Percentiles rank a stretch among this genome's conserved stretches.
Evolutionary conservation across 2,329 filamentous ascomycete species (phyloP).

Genomic region (Aspergillus pseudotamarii): DNA sequence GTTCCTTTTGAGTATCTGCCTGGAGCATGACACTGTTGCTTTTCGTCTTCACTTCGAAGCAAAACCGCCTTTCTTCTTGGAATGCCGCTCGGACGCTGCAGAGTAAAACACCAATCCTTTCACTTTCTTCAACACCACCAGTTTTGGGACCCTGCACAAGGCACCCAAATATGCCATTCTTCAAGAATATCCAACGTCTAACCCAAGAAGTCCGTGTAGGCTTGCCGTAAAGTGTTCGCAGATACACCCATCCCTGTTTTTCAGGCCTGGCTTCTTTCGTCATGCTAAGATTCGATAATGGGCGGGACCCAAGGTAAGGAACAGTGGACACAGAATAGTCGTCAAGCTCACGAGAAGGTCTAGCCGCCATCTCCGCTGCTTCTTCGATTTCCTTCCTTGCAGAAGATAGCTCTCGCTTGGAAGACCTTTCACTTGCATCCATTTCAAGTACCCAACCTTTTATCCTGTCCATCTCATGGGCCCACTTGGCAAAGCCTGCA

Average conservation of each 20-base stretch:
- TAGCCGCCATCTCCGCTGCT: constrained; percentile 67
- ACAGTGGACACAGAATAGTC: constrained; percentile 90
- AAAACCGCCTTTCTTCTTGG: constrained; percentile 91
- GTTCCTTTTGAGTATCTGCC: constrained; percentile 85
- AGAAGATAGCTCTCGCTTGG: constrained; percentile 77
- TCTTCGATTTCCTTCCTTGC: constrained; percentile 84
- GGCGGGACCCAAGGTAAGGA: constrained; percentile 74
- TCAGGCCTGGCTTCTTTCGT: constrained; percentile 58
- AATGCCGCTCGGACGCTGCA: constrained; percentile 91
- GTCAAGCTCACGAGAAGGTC: constrained; percentile 88
- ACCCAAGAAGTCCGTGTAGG: constrained; percentile 89
- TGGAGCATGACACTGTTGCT: constrained; percentile 87
- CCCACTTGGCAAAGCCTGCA: constrained; percentile 66
- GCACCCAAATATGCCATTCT: constrained; percentile 95
- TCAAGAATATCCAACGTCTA: constrained; percentile 92
- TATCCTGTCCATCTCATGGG: constrained; percentile 84
- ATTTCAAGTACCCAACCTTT: constrained; percentile 93
- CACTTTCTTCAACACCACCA: constrained; percentile 88
- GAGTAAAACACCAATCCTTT: constrained; percentile 91
- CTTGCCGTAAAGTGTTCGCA: constrained; percentile 81
- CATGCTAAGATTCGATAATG: constrained; percentile 66
- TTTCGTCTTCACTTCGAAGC: constrained; percentile 98
- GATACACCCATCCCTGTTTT: constrained; percentile 93
- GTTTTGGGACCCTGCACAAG: constrained; percentile 78
- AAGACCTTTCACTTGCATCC: constrained; percentile 82